A percentile compares a stretch with the other conserved stretches of the same genome.
phyloP scores from a whole-genome alignment of 2,329 filamentous ascomycete species.

The Tolypocladium cylindrosporum region DNA sequence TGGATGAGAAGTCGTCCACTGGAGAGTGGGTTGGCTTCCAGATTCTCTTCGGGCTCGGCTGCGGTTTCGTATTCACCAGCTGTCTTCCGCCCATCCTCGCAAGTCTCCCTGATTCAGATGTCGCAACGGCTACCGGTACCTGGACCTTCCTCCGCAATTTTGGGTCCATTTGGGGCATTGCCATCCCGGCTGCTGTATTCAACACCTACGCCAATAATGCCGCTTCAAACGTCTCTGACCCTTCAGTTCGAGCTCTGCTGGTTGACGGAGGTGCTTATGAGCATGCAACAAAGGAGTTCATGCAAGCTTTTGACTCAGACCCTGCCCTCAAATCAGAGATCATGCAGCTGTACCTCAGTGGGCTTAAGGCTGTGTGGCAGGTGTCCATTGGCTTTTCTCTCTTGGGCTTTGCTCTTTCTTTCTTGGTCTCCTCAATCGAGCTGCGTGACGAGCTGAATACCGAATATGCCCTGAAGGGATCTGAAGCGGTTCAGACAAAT shows the following conservation, averaged over 20 bases:
- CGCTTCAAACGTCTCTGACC: slow-evolving; percentile 4
- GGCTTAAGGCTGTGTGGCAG: slow-evolving; percentile 12
- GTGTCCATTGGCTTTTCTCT: slow-evolving; percentile 16
- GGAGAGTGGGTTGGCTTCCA: slow-evolving; percentile 32
- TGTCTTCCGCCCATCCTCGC: slow-evolving; percentile 34
- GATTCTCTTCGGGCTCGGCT: slow-evolving; percentile 26
- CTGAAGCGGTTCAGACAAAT: neutral
- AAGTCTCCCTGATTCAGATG: slow-evolving; percentile 23
- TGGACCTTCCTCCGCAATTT: slow-evolving; percentile 37
- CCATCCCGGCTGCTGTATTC: slow-evolving; percentile 30
- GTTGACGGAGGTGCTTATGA: slow-evolving; percentile 14
- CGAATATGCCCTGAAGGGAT: slow-evolving; percentile 12
- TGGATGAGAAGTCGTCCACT: slow-evolving; percentile 24
- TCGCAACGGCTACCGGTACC: slow-evolving; percentile 25
- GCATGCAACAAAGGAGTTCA: slow-evolving; percentile 11
- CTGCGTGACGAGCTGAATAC: slow-evolving; percentile 17
- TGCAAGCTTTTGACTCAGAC: slow-evolving; percentile 5
- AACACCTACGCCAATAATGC: slow-evolving; percentile 8
- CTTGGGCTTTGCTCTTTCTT: slow-evolving; percentile 11
- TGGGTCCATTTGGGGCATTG: slow-evolving; percentile 35
- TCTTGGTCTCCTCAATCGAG: slow-evolving; percentile 11
- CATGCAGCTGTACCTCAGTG: slow-evolving; percentile 8
- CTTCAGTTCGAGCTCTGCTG: slow-evolving; percentile 2
- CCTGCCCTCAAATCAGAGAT: slow-evolving; percentile 9
- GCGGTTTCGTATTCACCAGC: slow-evolving; percentile 29